These are phyloP conservation scores for Rhizomucor miehei DNA, from an alignment of 371 early-diverging fungal genomes.

Conservation along the genomic window DNA sequence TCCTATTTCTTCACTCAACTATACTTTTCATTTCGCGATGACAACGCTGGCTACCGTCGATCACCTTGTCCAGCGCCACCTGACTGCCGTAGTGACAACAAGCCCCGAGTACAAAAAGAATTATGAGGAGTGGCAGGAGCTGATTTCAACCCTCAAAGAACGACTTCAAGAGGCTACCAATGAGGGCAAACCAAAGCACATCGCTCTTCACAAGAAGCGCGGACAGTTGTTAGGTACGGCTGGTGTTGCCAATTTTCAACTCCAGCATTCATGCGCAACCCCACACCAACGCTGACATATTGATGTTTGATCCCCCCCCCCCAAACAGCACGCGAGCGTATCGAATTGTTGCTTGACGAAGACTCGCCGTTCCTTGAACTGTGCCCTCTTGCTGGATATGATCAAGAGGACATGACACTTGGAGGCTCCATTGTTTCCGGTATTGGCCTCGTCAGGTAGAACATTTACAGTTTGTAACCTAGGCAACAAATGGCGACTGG, in stretches of 20 bases:
- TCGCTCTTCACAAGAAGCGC: conserved; percentile 60
- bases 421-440: conserved; percentile 70
- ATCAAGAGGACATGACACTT: conserved; percentile 69
- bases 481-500: not conserved
- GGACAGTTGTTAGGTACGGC: conserved; percentile 61
- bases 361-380: conserved; percentile 77
- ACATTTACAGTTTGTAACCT: not conserved
- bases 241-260: not conserved
- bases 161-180: conserved; percentile 55
- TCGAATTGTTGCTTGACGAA: conserved; percentile 68
- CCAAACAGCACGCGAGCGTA: conserved; percentile 58
- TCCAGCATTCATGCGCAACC: too few species aligned
- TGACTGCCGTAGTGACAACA: conserved; percentile 29
- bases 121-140: conserved; percentile 52
- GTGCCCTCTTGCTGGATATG: conserved; percentile 67
- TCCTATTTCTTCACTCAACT: conserved; percentile 1
- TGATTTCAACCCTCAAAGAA: conserved; percentile 54
- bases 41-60: conserved; percentile 30
- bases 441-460: conserved; percentile 70
- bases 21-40: conserved; percentile 21
- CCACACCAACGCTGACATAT: conserved; percentile 1
- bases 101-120: conserved; percentile 58
- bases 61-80: conserved; percentile 39
- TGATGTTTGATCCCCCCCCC: conserved; percentile 1
- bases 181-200: conserved; percentile 58